Percentiles rank a stretch among this genome's conserved stretches.
phyloP scores from a whole-genome alignment of 2,329 filamentous ascomycete species.

The Scedosporium apiospermum region DNA sequence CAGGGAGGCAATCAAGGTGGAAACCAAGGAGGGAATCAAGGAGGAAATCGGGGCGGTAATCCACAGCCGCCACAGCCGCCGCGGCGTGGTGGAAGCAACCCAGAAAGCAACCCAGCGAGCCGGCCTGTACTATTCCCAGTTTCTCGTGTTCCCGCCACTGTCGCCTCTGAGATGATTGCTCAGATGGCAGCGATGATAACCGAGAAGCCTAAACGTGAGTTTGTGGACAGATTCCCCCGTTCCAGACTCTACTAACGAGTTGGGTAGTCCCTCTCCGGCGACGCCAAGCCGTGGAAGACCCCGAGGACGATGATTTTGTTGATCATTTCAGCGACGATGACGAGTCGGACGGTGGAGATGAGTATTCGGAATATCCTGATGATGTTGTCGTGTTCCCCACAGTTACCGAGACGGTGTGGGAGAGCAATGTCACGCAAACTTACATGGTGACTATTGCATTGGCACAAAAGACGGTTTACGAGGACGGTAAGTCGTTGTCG shows the following conservation, averaged over 20 bases:
- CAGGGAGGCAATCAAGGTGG: neutral
- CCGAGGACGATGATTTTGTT: neutral
- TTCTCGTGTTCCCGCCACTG: neutral
- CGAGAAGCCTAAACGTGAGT: neutral
- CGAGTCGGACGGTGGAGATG: neutral
- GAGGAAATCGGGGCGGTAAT: neutral
- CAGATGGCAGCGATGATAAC: neutral
- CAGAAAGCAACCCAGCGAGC: neutral
- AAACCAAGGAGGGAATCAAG: neutral
- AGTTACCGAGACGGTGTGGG: constrained; percentile 3
- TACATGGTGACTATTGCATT: neutral
- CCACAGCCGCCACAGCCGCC: too few relatives aligned
- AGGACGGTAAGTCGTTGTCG: constrained; percentile 3
- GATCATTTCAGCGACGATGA: neutral
- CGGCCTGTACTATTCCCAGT: neutral
- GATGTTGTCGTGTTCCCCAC: constrained; percentile 4
- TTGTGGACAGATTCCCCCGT: neutral
- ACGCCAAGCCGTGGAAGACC: neutral
- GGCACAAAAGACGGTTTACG: neutral
- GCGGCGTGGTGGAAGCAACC: neutral
- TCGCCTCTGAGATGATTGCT: neutral
- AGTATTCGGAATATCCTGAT: neutral
- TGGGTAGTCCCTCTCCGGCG: neutral
- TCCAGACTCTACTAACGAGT: neutral
- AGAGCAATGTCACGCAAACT: neutral